Evolutionary conservation across 495 filamentous ascomycete species (phyloP), one percentile per base, ranked within the genome.

Genomic region (Durotheca rogersii): DNA sequence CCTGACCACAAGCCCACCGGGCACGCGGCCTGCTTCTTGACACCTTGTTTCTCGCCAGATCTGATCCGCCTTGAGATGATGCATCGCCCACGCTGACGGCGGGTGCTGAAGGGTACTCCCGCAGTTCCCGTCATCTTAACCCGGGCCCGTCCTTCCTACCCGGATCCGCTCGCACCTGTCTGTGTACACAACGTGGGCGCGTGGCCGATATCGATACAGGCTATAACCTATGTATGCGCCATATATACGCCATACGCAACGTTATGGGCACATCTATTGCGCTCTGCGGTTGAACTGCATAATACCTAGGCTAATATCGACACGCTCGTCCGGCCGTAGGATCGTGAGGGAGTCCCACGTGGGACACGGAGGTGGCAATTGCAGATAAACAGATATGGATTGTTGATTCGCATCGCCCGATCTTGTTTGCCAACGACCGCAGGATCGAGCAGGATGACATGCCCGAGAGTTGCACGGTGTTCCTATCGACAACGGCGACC

Each of bases 371-470:
- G 46, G 53, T 41, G 50, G 50, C 44, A 41, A 27, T 27, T 27
- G 49, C 23, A 46, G 25, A 41, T n/a, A n/a, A n/a, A n/a, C n/a
- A 39, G 50, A 20, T 27, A 20, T 31, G 43, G n/a, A 36, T 30
- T 37, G 16, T 11, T 34, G 47, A 29, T 31, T 52, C 34, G 39
- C 54, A 17, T 18, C 33, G 31, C 34, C 49, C 35, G 44, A 58
- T 58, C 39, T 58, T 41, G 34, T 45, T 27, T 23, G 18, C 45
- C 30, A 18, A 47, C 16, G 31, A 39, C 33, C 41, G 50, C 41
- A 59, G 50, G 50, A 59, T 59, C 44, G 36, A 12, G 25, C 56
- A 54, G n/a, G 49, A 59, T 59, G 56, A 59, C 50, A n/a, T n/a
- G n/a, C n/a, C n/a, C n/a, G 29, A 14, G 23, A 27, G 23, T 9